Conservation (phyloP, 2,329 filamentous ascomycete genomes). For the Arthrinium puccinioides region DNA sequence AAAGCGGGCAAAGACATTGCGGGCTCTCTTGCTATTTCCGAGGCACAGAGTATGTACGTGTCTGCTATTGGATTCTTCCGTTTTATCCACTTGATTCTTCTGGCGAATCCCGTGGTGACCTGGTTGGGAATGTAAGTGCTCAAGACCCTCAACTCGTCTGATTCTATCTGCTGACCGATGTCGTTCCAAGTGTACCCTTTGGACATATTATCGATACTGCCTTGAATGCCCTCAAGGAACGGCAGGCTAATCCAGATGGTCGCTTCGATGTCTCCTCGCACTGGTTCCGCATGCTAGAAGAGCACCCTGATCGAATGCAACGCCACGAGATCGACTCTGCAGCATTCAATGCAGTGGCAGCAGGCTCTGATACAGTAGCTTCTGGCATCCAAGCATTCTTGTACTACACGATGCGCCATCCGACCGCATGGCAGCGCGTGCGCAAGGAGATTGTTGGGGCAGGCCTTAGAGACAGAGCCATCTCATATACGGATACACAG, state of each 20-base stretch:
- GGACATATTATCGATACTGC: slow-evolving; percentile 1
- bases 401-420: slow-evolving; percentile 5
- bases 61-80: slow-evolving; percentile 5
- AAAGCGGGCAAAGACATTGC: slow-evolving; percentile 17
- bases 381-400: slow-evolving; percentile 3
- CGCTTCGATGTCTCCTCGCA: slow-evolving; percentile 5
- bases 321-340: slow-evolving; percentile 2
- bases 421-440: slow-evolving; percentile 4
- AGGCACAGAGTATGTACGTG: slow-evolving; percentile 3
- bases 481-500: slow-evolving; percentile 10
- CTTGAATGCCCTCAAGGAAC: not conserved
- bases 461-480: not conserved
- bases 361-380: slow-evolving; percentile 1
- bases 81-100: slow-evolving; percentile 8
- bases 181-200: slow-evolving; percentile 5
- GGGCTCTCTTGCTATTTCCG: slow-evolving; percentile 11
- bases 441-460: slow-evolving; percentile 10
- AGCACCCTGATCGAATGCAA: slow-evolving; percentile 3
- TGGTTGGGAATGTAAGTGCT: slow-evolving; percentile 8
- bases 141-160: not conserved
- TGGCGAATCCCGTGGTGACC: slow-evolving; percentile 11
- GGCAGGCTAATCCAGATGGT: slow-evolving; percentile 3
- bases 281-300: slow-evolving; percentile 3
- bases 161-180: too few relatives aligned
- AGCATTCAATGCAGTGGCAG: slow-evolving; percentile 2